Base-by-base conservation (phyloP, 2,329 filamentous ascomycete genomes). In the Pyricularia pennisetigena region DNA sequence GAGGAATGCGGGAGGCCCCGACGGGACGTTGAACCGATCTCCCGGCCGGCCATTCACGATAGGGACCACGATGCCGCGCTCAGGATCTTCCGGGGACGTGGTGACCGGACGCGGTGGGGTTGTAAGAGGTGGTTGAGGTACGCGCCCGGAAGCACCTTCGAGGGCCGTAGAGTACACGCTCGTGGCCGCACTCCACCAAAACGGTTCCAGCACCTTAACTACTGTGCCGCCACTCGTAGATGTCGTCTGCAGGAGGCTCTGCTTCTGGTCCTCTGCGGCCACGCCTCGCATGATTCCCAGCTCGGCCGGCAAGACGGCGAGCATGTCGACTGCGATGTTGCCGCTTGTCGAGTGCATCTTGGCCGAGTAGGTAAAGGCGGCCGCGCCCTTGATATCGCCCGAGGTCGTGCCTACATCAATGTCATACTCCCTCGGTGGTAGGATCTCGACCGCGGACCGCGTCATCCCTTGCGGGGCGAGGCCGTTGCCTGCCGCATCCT, bases 351-450 rank as follows among this genome's bases (percentile, higher is more conserved):
- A 79, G 41, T 73, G 71, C 49, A 84, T 72, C 7, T 71, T 72
- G 2, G 77, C 77, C 0, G 69, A 69, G 0, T 77, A 76, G 23
- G 78, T 78, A 67, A 82, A 79, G 4, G 81, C 80, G 8, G 82
- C 69, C 1, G 76, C 71, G 10, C 77, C 81, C 4, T 70, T 70
- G n/a, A 86, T 75, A 3, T 72, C 70, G 8, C 84, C 84, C 0
- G 83, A 83, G 0, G 75, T 77, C 3, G 81, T 81, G n/a, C 75
- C 71, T 12, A 85, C 69, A 32, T 79, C 75, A 20, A 84, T 78
- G 3, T 77, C 72, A 72, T 85, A 85, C 70, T 86, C 80, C 7
- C 83, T 79, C 0, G 76, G 74, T 2, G 83, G 83, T 8, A 85
- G 72, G 14, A 70, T 64, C 2, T 67, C 68, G 14, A 68, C 70